Conservation (phyloP, 2,329 filamentous ascomycete species). For the Pseudocercospora eumusae region DNA sequence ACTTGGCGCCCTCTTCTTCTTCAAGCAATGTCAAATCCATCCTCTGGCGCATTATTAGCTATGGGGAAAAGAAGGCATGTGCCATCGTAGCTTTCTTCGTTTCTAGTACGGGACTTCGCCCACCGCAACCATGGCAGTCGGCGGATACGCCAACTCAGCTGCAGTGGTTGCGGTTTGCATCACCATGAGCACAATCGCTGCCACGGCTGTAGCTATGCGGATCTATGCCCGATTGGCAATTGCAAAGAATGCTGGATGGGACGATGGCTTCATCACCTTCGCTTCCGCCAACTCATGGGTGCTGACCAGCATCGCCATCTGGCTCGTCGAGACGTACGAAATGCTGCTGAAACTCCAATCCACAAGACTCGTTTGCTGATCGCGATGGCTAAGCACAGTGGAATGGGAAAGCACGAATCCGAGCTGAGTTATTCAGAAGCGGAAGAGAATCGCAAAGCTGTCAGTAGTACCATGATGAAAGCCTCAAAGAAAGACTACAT, state of each 20-base stretch:
- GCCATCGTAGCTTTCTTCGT: not conserved
- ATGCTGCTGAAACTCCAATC: not conserved
- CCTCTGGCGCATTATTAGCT: not conserved
- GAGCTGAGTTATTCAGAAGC: slow-evolving; percentile 6
- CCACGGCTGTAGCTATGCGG: not conserved
- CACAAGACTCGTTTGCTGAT: not conserved
- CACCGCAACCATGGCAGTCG: not conserved
- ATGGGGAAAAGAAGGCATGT: not conserved
- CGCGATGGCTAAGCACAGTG: not conserved
- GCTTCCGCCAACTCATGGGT: not conserved
- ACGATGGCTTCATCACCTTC: slow-evolving; percentile 15
- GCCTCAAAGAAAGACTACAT: too few species aligned
- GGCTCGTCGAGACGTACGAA: not conserved
- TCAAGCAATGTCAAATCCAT: not conserved
- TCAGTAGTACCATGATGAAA: not conserved
- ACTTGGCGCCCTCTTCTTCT: not conserved
- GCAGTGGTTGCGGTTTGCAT: not conserved
- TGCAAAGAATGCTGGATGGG: slow-evolving; percentile 13
- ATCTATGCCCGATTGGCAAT: slow-evolving; percentile 6
- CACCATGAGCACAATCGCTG: not conserved
- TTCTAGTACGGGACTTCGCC: not conserved
- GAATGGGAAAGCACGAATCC: slow-evolving; percentile 12
- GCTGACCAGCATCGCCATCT: not conserved
- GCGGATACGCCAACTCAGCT: not conserved
- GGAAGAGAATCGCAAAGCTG: slow-evolving; percentile 9